phyloP scores from a whole-genome alignment of 352 stramenopile species.

The Phytopythium litorale region DNA sequence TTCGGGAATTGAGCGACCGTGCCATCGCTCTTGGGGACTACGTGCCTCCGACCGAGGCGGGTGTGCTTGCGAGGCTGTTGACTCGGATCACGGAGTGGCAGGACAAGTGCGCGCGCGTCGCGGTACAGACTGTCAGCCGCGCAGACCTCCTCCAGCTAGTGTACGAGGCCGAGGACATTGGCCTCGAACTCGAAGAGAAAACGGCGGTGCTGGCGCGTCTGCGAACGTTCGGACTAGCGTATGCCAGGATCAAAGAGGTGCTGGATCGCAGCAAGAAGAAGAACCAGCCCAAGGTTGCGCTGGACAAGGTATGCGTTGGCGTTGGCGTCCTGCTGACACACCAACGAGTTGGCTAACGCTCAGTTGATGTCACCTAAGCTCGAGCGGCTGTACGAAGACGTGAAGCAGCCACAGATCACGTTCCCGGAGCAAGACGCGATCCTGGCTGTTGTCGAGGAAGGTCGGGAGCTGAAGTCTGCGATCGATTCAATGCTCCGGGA shows the following conservation, averaged over 20 bases:
- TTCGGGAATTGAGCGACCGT: constrained; percentile 35
- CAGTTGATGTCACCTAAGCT: constrained; percentile 15
- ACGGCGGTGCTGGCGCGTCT: constrained; percentile 34
- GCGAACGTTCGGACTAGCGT: constrained; percentile 45
- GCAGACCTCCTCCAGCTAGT: constrained; percentile 44
- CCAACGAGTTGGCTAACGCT: neutral
- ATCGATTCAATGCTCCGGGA: constrained; percentile 68
- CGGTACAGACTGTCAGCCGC: constrained; percentile 34
- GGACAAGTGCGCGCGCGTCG: constrained; percentile 26
- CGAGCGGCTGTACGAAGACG: constrained; percentile 40
- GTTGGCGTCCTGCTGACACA: neutral
- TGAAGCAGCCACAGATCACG: constrained; percentile 36
- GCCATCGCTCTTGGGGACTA: constrained; percentile 19
- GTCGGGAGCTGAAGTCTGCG: constrained; percentile 48
- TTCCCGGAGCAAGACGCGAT: constrained; percentile 62
- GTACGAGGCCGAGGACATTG: constrained; percentile 56
- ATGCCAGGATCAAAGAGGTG: constrained; percentile 59
- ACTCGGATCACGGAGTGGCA: constrained; percentile 49
- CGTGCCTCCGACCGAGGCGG: constrained; percentile 42
- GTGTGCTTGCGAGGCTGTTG: constrained; percentile 54
- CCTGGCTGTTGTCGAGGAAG: constrained; percentile 50
- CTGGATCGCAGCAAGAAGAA: constrained; percentile 60
- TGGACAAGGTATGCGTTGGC: constrained; percentile 37
- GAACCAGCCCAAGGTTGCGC: constrained; percentile 56
- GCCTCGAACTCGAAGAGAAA: constrained; percentile 40